Evolutionary conservation across 345 rosid species (phyloP).

Genomic region (Salix dunnii): DNA sequence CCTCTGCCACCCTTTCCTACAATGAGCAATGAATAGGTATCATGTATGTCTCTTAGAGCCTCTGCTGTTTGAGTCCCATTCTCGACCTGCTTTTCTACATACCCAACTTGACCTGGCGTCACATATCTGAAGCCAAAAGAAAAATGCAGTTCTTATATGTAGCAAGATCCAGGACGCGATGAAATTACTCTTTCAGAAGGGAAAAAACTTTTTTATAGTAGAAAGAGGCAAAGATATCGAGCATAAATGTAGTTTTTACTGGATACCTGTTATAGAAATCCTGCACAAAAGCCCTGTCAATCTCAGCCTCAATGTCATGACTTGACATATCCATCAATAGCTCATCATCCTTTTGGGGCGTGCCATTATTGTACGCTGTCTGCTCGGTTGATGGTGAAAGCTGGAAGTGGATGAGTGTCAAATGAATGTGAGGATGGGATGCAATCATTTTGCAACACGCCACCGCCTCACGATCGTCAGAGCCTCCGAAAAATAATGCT

Average conservation of each 20-base stretch:
- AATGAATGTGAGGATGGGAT: constrained; percentile 37
- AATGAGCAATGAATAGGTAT: constrained; percentile 56
- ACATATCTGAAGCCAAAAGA: constrained; percentile 39
- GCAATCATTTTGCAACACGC: constrained; percentile 60
- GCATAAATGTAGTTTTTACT: too few species aligned
- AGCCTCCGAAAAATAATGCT: constrained; percentile 73
- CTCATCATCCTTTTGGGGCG: constrained; percentile 21
- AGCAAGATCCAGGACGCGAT: too few species aligned
- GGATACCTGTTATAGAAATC: constrained; percentile 53
- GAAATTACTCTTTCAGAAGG: not conserved
- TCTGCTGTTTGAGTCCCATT: constrained; percentile 43
- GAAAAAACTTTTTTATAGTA: too few species aligned
- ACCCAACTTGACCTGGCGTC: constrained; percentile 52
- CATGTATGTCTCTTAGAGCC: constrained; percentile 43
- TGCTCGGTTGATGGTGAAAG: not conserved
- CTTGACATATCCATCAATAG: constrained; percentile 42
- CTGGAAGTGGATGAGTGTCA: constrained; percentile 58
- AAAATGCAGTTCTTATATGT: not conserved
- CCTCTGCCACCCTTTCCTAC: constrained; percentile 59
- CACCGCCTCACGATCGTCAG: constrained; percentile 88
- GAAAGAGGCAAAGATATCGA: too few species aligned
- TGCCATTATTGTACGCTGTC: not conserved
- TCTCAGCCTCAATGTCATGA: constrained; percentile 35
- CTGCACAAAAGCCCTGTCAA: constrained; percentile 48
- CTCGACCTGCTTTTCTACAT: constrained; percentile 47